Percentiles rank a stretch among this genome's conserved stretches.
Conservation (phyloP, 2,329 filamentous ascomycete genomes). For the Paecilomyces sp. region DNA sequence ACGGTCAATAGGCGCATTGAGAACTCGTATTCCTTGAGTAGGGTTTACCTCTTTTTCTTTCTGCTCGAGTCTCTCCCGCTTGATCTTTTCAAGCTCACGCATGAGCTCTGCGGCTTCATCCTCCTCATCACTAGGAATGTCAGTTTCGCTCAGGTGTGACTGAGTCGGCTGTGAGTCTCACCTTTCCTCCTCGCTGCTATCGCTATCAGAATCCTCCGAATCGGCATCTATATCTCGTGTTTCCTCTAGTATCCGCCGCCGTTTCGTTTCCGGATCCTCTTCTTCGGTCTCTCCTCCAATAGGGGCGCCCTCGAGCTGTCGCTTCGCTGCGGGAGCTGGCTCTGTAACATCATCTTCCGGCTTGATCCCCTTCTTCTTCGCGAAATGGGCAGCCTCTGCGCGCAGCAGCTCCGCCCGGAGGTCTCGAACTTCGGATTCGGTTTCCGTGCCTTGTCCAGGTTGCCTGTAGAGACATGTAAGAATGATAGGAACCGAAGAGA, state of each 20-base stretch:
- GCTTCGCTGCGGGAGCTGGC: conserved; percentile 49
- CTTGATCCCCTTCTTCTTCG: conserved; percentile 67
- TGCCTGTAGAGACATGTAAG: conserved; percentile 44
- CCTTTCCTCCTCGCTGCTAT: conserved; percentile 57
- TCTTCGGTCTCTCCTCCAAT: conserved; percentile 39
- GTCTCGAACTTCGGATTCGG: conserved; percentile 65
- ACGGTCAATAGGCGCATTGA: conserved; percentile 4
- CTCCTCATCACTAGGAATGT: conserved; percentile 56
- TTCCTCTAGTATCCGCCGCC: conserved; percentile 79
- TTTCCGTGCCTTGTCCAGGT: conserved; percentile 81
- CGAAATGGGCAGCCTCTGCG: conserved; percentile 80
- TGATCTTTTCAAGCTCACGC: conserved; percentile 90
- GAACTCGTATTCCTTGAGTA: background rate
- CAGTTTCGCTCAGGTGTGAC: conserved; percentile 8
- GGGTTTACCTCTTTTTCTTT: conserved; percentile 60
- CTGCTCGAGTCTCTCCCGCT: conserved; percentile 74
- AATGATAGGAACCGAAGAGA: background rate
- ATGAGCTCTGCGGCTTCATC: conserved; percentile 85
- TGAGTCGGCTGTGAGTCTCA: conserved; percentile 16
- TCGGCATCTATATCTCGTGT: conserved; percentile 82
- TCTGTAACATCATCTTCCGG: conserved; percentile 36
- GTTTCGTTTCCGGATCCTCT: conserved; percentile 72
- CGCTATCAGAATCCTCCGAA: conserved; percentile 56
- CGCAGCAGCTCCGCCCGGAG: conserved; percentile 82
- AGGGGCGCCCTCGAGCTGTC: conserved; percentile 52